Evolutionary conservation across 768 basidiomycete genomes (phyloP).

Genomic region (Sporobolomyces pararoseus): DNA sequence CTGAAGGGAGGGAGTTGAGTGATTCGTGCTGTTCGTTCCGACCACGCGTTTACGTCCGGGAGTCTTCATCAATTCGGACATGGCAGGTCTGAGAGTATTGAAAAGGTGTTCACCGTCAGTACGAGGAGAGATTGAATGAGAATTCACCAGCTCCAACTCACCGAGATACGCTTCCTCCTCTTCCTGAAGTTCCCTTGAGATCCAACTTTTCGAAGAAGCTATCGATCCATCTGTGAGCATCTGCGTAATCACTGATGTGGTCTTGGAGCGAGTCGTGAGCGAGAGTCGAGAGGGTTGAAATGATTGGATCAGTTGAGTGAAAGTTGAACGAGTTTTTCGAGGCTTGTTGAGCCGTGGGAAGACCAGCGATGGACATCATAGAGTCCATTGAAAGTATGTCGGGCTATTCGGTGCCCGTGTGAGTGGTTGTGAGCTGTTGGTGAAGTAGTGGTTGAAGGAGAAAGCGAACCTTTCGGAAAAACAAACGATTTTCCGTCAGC

Average conservation of each 20-base stretch:
- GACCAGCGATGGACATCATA: not conserved
- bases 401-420: not conserved
- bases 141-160: not conserved
- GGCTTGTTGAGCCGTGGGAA: not conserved
- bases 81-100: slow-evolving; percentile 26
- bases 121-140: too few species aligned
- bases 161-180: not conserved
- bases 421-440: not conserved
- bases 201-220: slow-evolving; percentile 35
- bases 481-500: not conserved
- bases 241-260: slow-evolving; percentile 23
- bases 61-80: slow-evolving; percentile 39
- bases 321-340: not conserved
- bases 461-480: not conserved
- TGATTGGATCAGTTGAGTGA: slow-evolving; percentile 31
- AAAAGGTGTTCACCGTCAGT: too few species aligned
- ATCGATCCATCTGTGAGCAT: slow-evolving; percentile 36
- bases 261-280: slow-evolving; percentile 16
- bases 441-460: not conserved
- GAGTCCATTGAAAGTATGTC: not conserved
- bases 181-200: not conserved
- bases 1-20: not conserved
- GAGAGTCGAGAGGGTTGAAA: slow-evolving; percentile 23
- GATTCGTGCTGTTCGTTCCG: slow-evolving; percentile 10
- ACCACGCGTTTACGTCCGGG: slow-evolving; percentile 34